Conservation (phyloP, 352 stramenopile genomes). For the Pythium apleroticum region DNA sequence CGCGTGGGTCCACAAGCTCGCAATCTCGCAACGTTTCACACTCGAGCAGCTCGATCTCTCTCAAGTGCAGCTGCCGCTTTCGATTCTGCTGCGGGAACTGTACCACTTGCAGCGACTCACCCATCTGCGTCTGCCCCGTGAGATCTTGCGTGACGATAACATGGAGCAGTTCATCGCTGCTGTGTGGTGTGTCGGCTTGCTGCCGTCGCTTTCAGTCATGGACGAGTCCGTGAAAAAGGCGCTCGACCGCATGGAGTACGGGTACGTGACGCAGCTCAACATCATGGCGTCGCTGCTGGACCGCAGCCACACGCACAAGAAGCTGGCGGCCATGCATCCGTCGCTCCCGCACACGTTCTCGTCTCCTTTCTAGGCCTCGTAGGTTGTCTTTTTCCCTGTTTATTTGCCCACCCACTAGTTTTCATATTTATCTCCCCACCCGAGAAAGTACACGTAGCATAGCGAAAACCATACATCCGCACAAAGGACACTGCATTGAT, state of each 20-base stretch:
- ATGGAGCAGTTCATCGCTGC: slow-evolving; percentile 71
- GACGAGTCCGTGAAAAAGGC: slow-evolving; percentile 56
- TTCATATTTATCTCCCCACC: slow-evolving; percentile 1
- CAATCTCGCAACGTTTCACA: slow-evolving; percentile 47
- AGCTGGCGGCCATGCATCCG: not conserved
- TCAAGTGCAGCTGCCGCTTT: slow-evolving; percentile 47
- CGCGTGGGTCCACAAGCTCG: slow-evolving; percentile 63
- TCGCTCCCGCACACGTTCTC: slow-evolving; percentile 22
- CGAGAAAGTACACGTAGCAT: not conserved
- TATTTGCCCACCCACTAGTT: not conserved
- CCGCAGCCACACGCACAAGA: slow-evolving; percentile 4
- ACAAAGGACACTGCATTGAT: not conserved
- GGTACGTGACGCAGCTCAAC: slow-evolving; percentile 64
- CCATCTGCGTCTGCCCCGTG: slow-evolving; percentile 56
- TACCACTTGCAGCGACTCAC: slow-evolving; percentile 49
- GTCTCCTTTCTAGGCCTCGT: slow-evolving; percentile 14
- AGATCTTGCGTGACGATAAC: slow-evolving; percentile 71
- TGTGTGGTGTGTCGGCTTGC: slow-evolving; percentile 49
- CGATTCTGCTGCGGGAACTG: slow-evolving; percentile 63
- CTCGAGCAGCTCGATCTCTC: slow-evolving; percentile 71
- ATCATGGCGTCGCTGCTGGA: slow-evolving; percentile 66
- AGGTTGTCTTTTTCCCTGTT: not conserved
- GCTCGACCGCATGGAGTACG: slow-evolving; percentile 72
- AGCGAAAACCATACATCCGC: not conserved
- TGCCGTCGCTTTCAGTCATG: slow-evolving; percentile 52